A percentile compares a stretch with the other conserved stretches of the same genome.
Conservation (phyloP, 495 filamentous ascomycete genomes). For the Chaetomium cochliodes region DNA sequence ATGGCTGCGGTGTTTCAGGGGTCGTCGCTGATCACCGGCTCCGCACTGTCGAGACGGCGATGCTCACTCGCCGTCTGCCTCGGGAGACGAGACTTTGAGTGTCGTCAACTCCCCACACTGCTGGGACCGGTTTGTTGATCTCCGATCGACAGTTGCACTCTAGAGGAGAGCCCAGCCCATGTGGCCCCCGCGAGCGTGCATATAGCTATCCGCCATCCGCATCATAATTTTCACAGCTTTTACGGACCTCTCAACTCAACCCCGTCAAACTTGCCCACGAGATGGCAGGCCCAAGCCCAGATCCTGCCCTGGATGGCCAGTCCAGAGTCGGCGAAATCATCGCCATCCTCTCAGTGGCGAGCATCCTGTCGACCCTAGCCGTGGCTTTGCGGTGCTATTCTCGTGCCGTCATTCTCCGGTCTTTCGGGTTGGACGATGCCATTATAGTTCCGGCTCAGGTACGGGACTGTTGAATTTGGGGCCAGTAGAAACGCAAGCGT, state of each 20-base stretch:
- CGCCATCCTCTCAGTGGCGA: conserved; percentile 15
- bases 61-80: neutral
- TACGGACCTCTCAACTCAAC: neutral
- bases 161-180: neutral
- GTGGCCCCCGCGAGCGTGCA: too few species aligned
- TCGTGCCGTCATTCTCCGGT: conserved; percentile 19
- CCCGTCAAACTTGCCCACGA: neutral
- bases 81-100: neutral
- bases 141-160: neutral
- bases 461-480: neutral
- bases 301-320: conserved; percentile 23
- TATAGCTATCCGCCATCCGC: neutral
- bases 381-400: conserved; percentile 20
- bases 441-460: conserved; percentile 25
- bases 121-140: neutral
- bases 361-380: conserved; percentile 18
- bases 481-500: neutral
- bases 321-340: conserved; percentile 23
- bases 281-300: conserved; percentile 18
- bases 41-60: neutral
- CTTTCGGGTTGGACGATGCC: conserved; percentile 23
- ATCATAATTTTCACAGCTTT: neutral
- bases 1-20: neutral
- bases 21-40: neutral
- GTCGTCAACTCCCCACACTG: neutral